Evolutionary conservation across 2,329 filamentous ascomycete species (phyloP).

Genomic region (Metarhizium anisopliae): DNA sequence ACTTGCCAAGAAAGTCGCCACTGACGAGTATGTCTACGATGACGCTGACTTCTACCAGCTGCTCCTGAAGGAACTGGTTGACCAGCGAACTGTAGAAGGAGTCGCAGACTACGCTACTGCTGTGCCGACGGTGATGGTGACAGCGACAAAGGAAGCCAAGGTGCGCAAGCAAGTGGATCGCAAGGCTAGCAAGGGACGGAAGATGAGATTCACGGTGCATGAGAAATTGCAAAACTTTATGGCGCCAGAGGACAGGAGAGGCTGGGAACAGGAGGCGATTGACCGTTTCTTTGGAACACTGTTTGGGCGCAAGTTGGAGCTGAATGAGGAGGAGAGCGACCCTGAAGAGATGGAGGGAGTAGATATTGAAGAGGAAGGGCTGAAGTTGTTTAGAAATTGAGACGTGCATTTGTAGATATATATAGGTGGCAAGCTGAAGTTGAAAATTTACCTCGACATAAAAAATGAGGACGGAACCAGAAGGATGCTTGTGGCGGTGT

Average conservation of each 20-base stretch:
- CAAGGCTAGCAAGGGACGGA: slow-evolving; percentile 88
- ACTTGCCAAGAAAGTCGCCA: slow-evolving; percentile 43
- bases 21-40: slow-evolving; percentile 67
- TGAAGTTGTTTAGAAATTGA: slow-evolving; percentile 41
- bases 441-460: no score
- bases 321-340: slow-evolving; percentile 49
- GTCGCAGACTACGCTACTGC: slow-evolving; percentile 36
- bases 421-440: slow-evolving; percentile 11
- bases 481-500: no score
- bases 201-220: slow-evolving; percentile 89
- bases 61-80: slow-evolving; percentile 84
- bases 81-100: slow-evolving; percentile 70
- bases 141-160: slow-evolving; percentile 67
- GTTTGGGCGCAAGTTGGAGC: slow-evolving; percentile 59
- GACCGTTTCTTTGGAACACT: slow-evolving; percentile 69
- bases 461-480: no score
- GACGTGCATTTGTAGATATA: background rate
- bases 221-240: slow-evolving; percentile 98
- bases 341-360: slow-evolving; percentile 43
- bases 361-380: slow-evolving; percentile 42
- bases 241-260: slow-evolving; percentile 75
- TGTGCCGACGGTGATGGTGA: slow-evolving; percentile 51
- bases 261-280: slow-evolving; percentile 73
- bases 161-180: slow-evolving; percentile 79
- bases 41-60: slow-evolving; percentile 93